phyloP scores from a whole-genome alignment of 108 stramenopile genomes.

The Cyclotella atomus region DNA sequence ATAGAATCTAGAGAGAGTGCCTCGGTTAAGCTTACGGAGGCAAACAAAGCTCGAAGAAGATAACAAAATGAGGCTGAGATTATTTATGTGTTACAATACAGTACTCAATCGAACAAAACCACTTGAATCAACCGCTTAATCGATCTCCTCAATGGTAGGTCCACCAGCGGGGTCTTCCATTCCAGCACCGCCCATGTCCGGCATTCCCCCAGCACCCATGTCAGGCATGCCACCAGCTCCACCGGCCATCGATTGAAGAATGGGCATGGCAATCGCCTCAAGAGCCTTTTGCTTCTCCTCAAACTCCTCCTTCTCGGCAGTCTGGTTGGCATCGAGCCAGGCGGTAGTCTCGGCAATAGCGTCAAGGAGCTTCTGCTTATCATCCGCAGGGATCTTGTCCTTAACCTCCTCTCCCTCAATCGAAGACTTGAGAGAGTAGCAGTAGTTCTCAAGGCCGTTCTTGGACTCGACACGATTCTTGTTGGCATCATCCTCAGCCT shows the following conservation, averaged over 20 bases:
- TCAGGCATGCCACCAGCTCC: slow-evolving; percentile 66
- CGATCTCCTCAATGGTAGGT: slow-evolving; percentile 92
- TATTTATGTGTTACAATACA: too few species aligned
- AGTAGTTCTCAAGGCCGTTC: slow-evolving; percentile 97
- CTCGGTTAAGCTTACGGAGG: too few species aligned
- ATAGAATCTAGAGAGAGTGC: background rate
- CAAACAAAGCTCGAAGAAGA: too few species aligned
- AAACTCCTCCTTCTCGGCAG: slow-evolving; percentile 97
- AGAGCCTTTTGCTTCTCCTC: slow-evolving; percentile 98
- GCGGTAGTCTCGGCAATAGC: slow-evolving; percentile 91
- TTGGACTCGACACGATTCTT: slow-evolving; percentile 94
- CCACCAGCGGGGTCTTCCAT: slow-evolving; percentile 82
- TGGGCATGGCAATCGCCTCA: slow-evolving; percentile 93
- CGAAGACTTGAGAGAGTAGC: slow-evolving; percentile 93
- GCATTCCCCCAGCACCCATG: slow-evolving; percentile 75
- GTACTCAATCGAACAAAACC: background rate
- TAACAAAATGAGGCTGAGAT: too few species aligned
- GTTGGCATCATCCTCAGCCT: slow-evolving; percentile 98
- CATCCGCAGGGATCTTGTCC: slow-evolving; percentile 80
- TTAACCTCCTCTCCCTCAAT: slow-evolving; percentile 88
- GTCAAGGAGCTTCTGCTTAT: slow-evolving; percentile 80
- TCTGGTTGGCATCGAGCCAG: slow-evolving; percentile 94
- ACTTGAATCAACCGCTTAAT: slow-evolving; percentile 27
- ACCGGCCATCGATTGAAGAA: slow-evolving; percentile 78
- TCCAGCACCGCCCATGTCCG: slow-evolving; percentile 72